Conservation (phyloP, 169 alveolate species). For the Ichthyophthirius multifiliis region DNA sequence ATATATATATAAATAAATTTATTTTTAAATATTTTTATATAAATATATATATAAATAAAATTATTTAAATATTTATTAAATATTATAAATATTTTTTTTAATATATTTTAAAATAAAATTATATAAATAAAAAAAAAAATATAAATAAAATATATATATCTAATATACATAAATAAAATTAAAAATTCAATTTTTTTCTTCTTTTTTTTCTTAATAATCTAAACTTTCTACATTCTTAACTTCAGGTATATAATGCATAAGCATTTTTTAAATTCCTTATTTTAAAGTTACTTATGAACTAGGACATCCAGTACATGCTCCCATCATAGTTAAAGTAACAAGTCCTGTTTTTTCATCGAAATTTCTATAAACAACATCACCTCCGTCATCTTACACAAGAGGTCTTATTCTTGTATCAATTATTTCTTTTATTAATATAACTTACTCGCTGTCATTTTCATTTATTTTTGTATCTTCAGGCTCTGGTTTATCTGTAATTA, state of each 20-base stretch:
- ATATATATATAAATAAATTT: too few species aligned
- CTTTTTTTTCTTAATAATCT: conserved; percentile 33
- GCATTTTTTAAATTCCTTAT: conserved; percentile 82
- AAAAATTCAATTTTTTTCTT: too few species aligned
- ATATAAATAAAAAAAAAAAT: too few species aligned
- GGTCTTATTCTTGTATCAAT: conserved; percentile 74
- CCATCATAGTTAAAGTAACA: conserved; percentile 75
- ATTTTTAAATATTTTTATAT: too few species aligned
- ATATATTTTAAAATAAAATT: too few species aligned
- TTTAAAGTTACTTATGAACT: conserved; percentile 71
- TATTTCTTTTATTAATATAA: conserved; percentile 71
- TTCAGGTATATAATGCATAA: conserved; percentile 75
- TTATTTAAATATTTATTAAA: too few species aligned
- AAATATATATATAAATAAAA: too few species aligned
- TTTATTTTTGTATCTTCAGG: conserved; percentile 54
- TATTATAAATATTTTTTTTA: too few species aligned
- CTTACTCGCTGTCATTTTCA: conserved; percentile 65
- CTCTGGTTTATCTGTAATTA: conserved; percentile 51
- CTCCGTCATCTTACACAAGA: conserved; percentile 84
- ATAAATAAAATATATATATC: too few species aligned
- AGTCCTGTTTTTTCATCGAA: conserved; percentile 80
- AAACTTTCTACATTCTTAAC: conserved; percentile 65
- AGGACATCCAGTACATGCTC: conserved; percentile 88
- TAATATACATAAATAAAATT: too few species aligned
- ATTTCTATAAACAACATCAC: conserved; percentile 72